Conservation (phyloP, 805 yeast species). For the Saturnispora gosingensis region DNA sequence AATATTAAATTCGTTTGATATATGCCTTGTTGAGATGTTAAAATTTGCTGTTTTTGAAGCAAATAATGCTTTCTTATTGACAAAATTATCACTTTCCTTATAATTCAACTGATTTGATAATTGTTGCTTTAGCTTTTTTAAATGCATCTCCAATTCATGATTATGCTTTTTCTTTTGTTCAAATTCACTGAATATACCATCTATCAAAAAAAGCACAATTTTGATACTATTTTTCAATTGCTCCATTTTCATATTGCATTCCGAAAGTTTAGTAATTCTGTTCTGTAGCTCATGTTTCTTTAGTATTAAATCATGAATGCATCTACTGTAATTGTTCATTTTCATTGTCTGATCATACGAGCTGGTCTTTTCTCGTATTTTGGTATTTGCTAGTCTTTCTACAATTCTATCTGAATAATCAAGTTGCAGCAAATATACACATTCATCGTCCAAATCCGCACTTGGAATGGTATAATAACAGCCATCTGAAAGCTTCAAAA, state of each 20-base stretch:
- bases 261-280: not conserved
- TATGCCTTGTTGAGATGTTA: not conserved
- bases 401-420: constrained; percentile 2
- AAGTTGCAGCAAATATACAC: constrained; percentile 9
- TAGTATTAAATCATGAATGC: constrained; percentile 27
- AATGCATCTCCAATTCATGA: not conserved
- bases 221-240: constrained; percentile 5
- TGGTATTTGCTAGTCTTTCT: constrained; percentile 1
- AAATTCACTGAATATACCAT: constrained; percentile 2
- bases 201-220: not conserved
- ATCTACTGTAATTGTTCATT: constrained; percentile 29
- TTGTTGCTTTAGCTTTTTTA: not conserved
- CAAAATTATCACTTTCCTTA: not conserved
- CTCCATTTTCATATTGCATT: not conserved
- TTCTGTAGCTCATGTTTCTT: constrained; percentile 13
- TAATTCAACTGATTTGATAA: not conserved
- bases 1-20: constrained; percentile 8
- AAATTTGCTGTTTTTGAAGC: not conserved
- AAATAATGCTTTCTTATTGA: not conserved
- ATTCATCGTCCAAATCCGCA: constrained; percentile 10
- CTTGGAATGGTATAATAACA: constrained; percentile 24
- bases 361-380: constrained; percentile 20
- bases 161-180: not conserved
- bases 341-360: constrained; percentile 35
- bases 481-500: constrained; percentile 24